Conservation (phyloP, 305 asterid genomes). For the Caryopteris hybrid region DNA sequence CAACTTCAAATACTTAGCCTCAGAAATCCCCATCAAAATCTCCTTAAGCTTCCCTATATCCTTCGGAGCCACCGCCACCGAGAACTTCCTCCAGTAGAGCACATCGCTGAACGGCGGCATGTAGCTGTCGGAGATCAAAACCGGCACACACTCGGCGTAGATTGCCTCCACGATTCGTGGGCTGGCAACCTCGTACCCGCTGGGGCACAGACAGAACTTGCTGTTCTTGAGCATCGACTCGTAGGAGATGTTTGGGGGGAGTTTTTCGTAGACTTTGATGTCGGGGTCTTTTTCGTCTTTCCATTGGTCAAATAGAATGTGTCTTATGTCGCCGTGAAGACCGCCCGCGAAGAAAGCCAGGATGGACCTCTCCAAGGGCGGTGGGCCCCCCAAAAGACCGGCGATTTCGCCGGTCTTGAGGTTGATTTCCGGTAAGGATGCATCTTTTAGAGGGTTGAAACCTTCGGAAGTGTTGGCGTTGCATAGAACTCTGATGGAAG, state of each 20-base stretch:
- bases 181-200: conserved; percentile 73
- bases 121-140: conserved; percentile 47
- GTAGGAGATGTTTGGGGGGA: conserved; percentile 35
- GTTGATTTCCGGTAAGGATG: conserved; percentile 62
- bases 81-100: conserved; percentile 52
- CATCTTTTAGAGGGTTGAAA: conserved; percentile 70
- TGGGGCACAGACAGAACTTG: conserved; percentile 61
- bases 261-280: conserved; percentile 39
- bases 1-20: conserved; percentile 45
- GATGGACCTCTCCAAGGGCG: conserved; percentile 49
- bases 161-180: conserved; percentile 69
- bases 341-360: conserved; percentile 82
- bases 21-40: conserved; percentile 43
- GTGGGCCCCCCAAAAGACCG: conserved; percentile 67
- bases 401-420: conserved; percentile 63
- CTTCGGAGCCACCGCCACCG: conserved; percentile 30
- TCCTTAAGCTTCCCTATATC: conserved; percentile 50
- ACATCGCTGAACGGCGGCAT: conserved; percentile 66
- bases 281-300: conserved; percentile 55
- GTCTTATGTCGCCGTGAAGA: conserved; percentile 65
- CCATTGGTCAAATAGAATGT: conserved; percentile 55
- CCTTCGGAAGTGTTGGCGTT: conserved; percentile 86
- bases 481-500: conserved; percentile 75
- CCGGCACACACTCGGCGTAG: conserved; percentile 62
- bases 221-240: conserved; percentile 42